Evolutionary conservation across 1,139 yeast genomes (phyloP).

Genomic region (Kurtzmaniella quercitrusa): DNA sequence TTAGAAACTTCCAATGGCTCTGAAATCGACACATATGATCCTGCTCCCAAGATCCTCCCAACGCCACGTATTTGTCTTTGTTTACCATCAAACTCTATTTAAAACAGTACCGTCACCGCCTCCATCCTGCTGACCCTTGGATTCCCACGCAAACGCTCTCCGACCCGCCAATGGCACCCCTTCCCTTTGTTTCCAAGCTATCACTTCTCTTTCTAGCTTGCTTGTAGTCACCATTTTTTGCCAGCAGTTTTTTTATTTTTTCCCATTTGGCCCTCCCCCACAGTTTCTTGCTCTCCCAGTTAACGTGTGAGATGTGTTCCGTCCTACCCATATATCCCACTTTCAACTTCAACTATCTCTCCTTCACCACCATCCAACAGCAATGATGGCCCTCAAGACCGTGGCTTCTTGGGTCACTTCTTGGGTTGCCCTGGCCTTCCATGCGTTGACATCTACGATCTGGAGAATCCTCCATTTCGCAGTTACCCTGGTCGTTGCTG

Average conservation of each 20-base stretch:
- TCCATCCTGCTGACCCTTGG: too few relatives aligned
- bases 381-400: not conserved
- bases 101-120: too few relatives aligned
- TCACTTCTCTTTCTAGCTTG: too few relatives aligned
- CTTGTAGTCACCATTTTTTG: too few relatives aligned
- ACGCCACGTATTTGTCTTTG: too few relatives aligned
- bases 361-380: too few relatives aligned
- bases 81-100: too few relatives aligned
- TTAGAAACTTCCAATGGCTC: not conserved
- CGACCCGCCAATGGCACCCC: too few relatives aligned
- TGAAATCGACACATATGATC: not conserved
- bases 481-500: not conserved
- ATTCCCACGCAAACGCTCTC: too few relatives aligned
- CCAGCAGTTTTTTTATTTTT: too few relatives aligned
- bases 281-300: not conserved
- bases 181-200: too few relatives aligned
- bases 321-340: not conserved
- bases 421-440: not conserved
- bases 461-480: conserved; percentile 7
- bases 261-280: not conserved
- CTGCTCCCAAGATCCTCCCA: too few relatives aligned
- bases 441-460: not conserved
- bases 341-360: not conserved
- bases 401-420: not conserved
- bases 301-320: not conserved